Evolutionary conservation across 139 green algal genomes (phyloP).

Genomic region (Tetraselmis striata): DNA sequence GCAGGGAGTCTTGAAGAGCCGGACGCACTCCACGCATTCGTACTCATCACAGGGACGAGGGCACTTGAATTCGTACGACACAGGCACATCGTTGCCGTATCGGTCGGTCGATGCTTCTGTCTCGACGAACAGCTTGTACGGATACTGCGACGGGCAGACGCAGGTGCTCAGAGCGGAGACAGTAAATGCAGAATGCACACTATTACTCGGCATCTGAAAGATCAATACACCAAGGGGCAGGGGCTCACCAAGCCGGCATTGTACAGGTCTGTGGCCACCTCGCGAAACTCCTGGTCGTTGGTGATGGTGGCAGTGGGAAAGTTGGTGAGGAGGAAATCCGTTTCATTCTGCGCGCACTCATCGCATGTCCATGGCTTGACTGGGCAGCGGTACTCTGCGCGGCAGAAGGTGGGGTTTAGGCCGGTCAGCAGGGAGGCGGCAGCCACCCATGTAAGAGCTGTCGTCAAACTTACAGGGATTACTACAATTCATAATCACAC

Average conservation of each 20-base stretch:
- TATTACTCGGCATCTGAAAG: too few species aligned
- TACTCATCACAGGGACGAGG: constrained; percentile 11
- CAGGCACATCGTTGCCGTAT: not conserved
- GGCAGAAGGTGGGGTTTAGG: too few species aligned
- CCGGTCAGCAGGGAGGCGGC: too few species aligned
- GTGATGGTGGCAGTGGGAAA: constrained; percentile 6
- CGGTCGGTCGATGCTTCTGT: not conserved
- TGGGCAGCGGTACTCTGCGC: constrained; percentile 3
- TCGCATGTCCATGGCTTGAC: constrained; percentile 1
- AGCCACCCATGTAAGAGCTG: too few species aligned
- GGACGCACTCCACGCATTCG: constrained; percentile 1
- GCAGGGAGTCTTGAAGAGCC: constrained; percentile 9
- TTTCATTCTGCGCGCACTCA: constrained; percentile 4
- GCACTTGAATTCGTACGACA: constrained; percentile 1
- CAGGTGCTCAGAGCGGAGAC: too few species aligned
- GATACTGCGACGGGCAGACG: not conserved
- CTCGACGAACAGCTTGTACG: not conserved
- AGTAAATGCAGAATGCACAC: too few species aligned
- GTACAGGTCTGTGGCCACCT: constrained; percentile 1
- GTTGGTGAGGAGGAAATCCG: not conserved
- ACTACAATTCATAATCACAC: too few species aligned
- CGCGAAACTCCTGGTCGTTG: constrained; percentile 6
- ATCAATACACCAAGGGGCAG: too few species aligned
- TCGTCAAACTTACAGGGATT: too few species aligned
- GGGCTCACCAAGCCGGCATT: not conserved